These are phyloP conservation scores for Aphanoascus verrucosus DNA, from an alignment of 2,329 filamentous ascomycete species.

Conservation along the genomic window DNA sequence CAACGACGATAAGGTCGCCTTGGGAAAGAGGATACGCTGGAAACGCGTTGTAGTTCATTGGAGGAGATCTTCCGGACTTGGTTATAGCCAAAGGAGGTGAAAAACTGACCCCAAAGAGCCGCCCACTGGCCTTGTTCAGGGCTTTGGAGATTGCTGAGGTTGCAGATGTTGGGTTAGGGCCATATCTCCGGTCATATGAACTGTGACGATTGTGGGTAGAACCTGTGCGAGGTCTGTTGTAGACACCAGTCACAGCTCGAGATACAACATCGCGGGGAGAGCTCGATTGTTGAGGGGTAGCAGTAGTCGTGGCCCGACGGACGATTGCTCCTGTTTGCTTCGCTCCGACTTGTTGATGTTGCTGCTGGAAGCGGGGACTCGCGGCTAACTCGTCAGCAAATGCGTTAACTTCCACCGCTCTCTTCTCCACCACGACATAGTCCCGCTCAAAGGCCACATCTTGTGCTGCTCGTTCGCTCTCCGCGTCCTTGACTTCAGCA, in stretches of 20 bases:
- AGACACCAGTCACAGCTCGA: constrained; percentile 62
- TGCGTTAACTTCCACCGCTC: constrained; percentile 90
- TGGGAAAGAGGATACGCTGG: constrained; percentile 69
- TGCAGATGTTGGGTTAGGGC: constrained; percentile 60
- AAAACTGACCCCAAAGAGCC: constrained; percentile 42
- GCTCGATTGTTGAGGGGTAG: constrained; percentile 58
- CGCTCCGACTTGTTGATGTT: constrained; percentile 35
- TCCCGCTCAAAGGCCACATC: constrained; percentile 86
- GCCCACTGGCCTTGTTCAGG: constrained; percentile 77
- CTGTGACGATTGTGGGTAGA: constrained; percentile 57
- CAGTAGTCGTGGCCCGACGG: constrained; percentile 65
- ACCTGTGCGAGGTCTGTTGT: constrained; percentile 53
- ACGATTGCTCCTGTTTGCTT: constrained; percentile 54
- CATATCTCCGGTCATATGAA: constrained; percentile 74
- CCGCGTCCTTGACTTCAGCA: constrained; percentile 31
- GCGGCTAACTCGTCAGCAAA: constrained; percentile 90
- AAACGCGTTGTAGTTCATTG: constrained; percentile 54
- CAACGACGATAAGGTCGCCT: constrained; percentile 55
- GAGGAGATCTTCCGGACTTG: constrained; percentile 38
- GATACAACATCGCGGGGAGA: constrained; percentile 46
- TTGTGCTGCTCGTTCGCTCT: constrained; percentile 59
- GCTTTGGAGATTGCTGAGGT: constrained; percentile 91
- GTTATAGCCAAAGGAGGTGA: constrained; percentile 39
- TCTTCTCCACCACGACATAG: constrained; percentile 92
- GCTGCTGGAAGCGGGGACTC: constrained; percentile 54